Conservation (phyloP, 495 filamentous ascomycete genomes). For the Penicillium argentinense region DNA sequence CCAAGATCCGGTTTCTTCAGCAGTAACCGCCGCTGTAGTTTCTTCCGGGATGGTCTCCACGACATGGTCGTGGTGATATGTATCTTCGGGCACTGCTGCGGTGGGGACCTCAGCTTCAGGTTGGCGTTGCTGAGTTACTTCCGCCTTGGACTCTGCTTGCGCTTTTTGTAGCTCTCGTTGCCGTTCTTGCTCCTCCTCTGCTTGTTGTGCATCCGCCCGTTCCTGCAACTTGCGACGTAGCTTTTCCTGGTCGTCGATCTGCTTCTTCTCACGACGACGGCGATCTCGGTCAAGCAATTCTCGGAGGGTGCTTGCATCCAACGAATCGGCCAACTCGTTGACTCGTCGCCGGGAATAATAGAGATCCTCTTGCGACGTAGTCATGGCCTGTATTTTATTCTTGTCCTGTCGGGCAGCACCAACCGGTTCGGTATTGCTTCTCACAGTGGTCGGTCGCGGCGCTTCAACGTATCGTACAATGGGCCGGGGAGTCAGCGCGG, state of each 20-base stretch:
- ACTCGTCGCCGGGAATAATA: conserved; percentile 67
- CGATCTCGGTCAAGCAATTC: conserved; percentile 85
- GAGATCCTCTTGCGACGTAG: conserved; percentile 61
- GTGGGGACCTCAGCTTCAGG: conserved; percentile 1
- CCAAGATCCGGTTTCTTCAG: conserved; percentile 33
- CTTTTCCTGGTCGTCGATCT: conserved; percentile 67
- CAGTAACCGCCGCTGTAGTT: conserved; percentile 4
- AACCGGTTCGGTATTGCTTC: conserved; percentile 36
- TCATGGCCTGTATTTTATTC: conserved; percentile 41
- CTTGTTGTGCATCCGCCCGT: conserved; percentile 65
- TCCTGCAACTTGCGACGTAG: conserved; percentile 66
- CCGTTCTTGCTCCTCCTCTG: conserved; percentile 31
- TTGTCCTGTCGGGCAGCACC: conserved; percentile 34
- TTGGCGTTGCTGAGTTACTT: not conserved
- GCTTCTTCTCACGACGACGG: conserved; percentile 72
- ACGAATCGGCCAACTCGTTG: conserved; percentile 75
- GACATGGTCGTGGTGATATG: not conserved
- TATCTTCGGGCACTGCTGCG: not conserved
- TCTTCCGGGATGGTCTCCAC: conserved; percentile 6
- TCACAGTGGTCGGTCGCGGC: conserved; percentile 46
- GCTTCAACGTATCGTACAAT: conserved; percentile 71
- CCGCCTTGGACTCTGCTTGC: not conserved
- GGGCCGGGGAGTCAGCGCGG: conserved; percentile 75
- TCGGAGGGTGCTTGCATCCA: conserved; percentile 75
- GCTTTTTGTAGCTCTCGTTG: conserved; percentile 33